A percentile compares a stretch with the other conserved stretches of the same genome.
phyloP scores from a whole-genome alignment of 345 rosid genomes.

The Tarenaya hassleriana region DNA sequence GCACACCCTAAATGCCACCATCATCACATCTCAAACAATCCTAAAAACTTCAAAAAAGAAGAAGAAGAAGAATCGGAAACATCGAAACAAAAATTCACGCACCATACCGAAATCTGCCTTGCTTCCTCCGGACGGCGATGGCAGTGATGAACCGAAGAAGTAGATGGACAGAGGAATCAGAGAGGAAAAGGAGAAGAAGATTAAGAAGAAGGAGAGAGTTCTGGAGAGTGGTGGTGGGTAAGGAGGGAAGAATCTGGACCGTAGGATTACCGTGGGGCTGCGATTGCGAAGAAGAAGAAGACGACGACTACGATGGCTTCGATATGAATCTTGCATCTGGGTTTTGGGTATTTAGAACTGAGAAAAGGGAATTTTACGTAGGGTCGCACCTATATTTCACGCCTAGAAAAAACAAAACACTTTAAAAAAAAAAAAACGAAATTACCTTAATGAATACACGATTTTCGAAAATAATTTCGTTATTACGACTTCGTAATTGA shows the following conservation, averaged over 20 bases:
- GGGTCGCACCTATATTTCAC: no score
- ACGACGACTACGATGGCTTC: neutral
- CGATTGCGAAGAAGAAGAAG: conserved; percentile 15
- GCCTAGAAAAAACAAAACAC: no score
- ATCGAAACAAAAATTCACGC: neutral
- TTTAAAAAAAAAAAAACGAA: no score
- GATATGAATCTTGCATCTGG: conserved; percentile 24
- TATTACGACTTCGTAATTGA: no score
- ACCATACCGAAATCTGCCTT: conserved; percentile 24
- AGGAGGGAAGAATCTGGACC: conserved; percentile 26
- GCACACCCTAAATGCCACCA: conserved; percentile 5
- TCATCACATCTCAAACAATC: conserved; percentile 19
- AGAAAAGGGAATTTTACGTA: no score
- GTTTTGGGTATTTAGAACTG: neutral
- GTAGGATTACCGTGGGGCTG: conserved; percentile 15
- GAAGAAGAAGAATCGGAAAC: neutral
- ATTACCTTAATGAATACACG: no score
- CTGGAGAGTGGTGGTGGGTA: conserved; percentile 25
- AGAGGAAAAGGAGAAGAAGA: conserved; percentile 24
- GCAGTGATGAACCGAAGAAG: conserved; percentile 26
- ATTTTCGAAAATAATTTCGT: no score
- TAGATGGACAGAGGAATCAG: conserved; percentile 24
- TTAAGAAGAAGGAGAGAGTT: neutral
- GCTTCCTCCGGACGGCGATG: conserved; percentile 18
- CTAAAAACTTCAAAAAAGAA: neutral